These are phyloP conservation scores for Hymenoscyphus repandus DNA, from an alignment of 2,329 filamentous ascomycete genomes.

Conservation along the genomic window DNA sequence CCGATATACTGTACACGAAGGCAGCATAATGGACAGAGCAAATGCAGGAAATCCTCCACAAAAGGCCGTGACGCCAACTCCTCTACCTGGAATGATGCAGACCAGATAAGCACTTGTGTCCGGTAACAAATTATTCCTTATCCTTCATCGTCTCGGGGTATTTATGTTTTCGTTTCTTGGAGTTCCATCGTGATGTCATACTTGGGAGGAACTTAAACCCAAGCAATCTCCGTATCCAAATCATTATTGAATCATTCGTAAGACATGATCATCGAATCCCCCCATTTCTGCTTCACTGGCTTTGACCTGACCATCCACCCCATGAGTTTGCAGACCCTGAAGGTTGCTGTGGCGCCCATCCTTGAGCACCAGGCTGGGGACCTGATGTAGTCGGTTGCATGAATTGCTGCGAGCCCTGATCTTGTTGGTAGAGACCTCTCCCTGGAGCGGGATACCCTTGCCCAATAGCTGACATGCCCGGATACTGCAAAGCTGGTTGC, in stretches of 20 bases:
- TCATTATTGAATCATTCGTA: constrained; percentile 19
- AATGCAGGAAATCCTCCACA: constrained; percentile 16
- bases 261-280: constrained; percentile 13
- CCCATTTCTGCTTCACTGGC: constrained; percentile 16
- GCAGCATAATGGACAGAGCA: constrained; percentile 10
- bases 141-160: constrained; percentile 8
- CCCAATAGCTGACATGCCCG: constrained; percentile 56
- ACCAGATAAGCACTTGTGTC: constrained; percentile 15
- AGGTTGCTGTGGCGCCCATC: constrained; percentile 31
- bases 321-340: constrained; percentile 24
- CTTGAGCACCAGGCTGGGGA: constrained; percentile 27
- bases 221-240: constrained; percentile 15
- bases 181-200: constrained; percentile 11
- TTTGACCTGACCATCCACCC: constrained; percentile 28
- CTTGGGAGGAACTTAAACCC: constrained; percentile 9
- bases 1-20: constrained; percentile 25
- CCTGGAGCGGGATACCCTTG: constrained; percentile 52
- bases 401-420: constrained; percentile 61
- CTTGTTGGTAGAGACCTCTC: constrained; percentile 55
- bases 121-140: constrained; percentile 18
- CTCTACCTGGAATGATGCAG: constrained; percentile 24
- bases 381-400: constrained; percentile 54
- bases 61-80: constrained; percentile 23
- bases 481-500: constrained; percentile 55
- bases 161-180: neutral